Base-by-base conservation (phyloP, 1,284 basidiomycete species). In the Wallemia ichthyophaga region DNA sequence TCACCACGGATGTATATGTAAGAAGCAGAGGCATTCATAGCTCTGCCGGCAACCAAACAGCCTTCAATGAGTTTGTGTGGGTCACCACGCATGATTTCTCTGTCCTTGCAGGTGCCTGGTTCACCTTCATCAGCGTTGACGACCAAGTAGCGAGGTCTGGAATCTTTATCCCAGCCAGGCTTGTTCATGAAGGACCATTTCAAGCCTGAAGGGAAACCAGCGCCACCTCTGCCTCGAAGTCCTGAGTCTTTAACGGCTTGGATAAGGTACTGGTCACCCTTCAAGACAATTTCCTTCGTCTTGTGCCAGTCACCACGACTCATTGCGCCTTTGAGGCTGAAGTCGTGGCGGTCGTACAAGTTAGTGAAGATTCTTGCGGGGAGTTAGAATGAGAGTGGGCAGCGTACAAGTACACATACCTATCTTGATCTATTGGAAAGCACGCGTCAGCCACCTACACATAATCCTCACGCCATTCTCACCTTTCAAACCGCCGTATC, bases 121-220 rank as follows among this genome's bases (percentile, higher is more conserved):
- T 98, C 92, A 62, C 92, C 92, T 73, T 98, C 92, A 68, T 96
- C 92, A 53, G 92, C 92, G 70, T 98, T 96, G 68, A 98, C 85
- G 62, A 96, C 92, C 19, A 96, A 79, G 70, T 96, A 96, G 56
- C 92, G 81, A 19, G 91, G 91, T 61, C 83, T 84, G 62, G 78
- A 78, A 69, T 96, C 92, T 68, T 88, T 85, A 74, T 98, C 81
- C 91, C 92, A 96, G 54, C 83, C 83, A 27, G 91, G 92, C 73
- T 96, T 96, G 76, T 96, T 95, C 84, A 92, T 96, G 71, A 96
- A 95, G 69, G 81, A 85, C 92, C 92, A 98, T 71, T 98, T 98
- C 65, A 98, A 75, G 58, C 92, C 92, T 64, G 83, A 87, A 1
- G 91, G 92, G 71, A 98, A 98, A 56, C 94, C 92, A 59, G 92